These are phyloP conservation scores for Xerocomus brunneocitrinus DNA, from an alignment of 768 basidiomycete species.

Conservation along the genomic window DNA sequence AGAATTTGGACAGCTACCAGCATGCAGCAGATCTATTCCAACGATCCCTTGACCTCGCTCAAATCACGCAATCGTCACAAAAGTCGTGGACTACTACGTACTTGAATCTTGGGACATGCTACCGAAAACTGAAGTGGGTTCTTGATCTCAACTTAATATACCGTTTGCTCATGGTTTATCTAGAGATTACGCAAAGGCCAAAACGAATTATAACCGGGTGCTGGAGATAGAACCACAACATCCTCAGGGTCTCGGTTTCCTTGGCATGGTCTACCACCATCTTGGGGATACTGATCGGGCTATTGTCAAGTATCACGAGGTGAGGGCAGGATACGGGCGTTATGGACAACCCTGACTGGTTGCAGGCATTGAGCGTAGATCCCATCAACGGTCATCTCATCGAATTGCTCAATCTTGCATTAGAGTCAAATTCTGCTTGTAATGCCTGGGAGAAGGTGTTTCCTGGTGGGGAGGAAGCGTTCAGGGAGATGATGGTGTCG, in stretches of 20 bases:
- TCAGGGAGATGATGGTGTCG: conserved; percentile 30
- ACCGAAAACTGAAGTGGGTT: conserved; percentile 71
- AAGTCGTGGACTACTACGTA: conserved; percentile 86
- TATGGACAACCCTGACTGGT: conserved; percentile 1
- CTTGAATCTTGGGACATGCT: conserved; percentile 88
- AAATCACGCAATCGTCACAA: conserved; percentile 80
- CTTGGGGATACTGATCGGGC: conserved; percentile 70
- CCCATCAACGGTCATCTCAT: conserved; percentile 79
- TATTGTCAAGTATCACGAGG: conserved; percentile 91
- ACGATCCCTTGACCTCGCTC: conserved; percentile 73
- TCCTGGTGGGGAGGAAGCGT: conserved; percentile 33
- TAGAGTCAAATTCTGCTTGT: conserved; percentile 47
- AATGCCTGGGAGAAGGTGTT: conserved; percentile 31
- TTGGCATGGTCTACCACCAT: conserved; percentile 86
- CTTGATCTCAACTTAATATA: not conserved
- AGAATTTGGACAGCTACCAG: conserved; percentile 56
- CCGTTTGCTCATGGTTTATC: conserved; percentile 7
- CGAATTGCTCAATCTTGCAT: conserved; percentile 76
- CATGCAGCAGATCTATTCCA: conserved; percentile 68
- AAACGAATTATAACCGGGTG: conserved; percentile 69
- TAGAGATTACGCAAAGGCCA: conserved; percentile 63
- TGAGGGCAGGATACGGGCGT: conserved; percentile 31
- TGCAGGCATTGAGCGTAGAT: conserved; percentile 71
- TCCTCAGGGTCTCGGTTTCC: conserved; percentile 74
- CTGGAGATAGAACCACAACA: conserved; percentile 85